Conservation (phyloP, 2,329 filamentous ascomycete species). For the Didymella arachidicola region DNA sequence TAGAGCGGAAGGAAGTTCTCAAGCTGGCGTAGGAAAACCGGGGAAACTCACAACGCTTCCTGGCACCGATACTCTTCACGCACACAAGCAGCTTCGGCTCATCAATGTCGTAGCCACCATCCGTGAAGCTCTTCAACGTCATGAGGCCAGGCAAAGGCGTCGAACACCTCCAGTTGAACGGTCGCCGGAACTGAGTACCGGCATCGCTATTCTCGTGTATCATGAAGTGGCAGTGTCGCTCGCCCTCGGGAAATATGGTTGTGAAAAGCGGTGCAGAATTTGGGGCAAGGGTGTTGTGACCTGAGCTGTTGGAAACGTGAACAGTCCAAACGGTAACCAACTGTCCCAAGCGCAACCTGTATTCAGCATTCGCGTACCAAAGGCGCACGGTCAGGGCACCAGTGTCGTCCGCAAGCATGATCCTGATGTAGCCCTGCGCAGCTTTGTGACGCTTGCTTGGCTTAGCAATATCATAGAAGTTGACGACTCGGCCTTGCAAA, state of each 20-base stretch:
- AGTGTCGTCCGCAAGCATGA: slow-evolving; percentile 65
- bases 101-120: slow-evolving; percentile 62
- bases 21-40: background rate
- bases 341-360: slow-evolving; percentile 60
- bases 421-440: slow-evolving; percentile 61
- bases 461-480: slow-evolving; percentile 58
- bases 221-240: slow-evolving; percentile 62
- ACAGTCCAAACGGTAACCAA: slow-evolving; percentile 65
- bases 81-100: slow-evolving; percentile 64
- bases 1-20: background rate
- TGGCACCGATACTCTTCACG: slow-evolving; percentile 64
- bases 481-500: slow-evolving; percentile 65
- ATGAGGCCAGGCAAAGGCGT: slow-evolving; percentile 59
- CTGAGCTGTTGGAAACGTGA: slow-evolving; percentile 59
- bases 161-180: slow-evolving; percentile 54
- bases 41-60: slow-evolving; percentile 54
- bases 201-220: slow-evolving; percentile 60
- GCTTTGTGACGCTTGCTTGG: slow-evolving; percentile 54
- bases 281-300: slow-evolving; percentile 52
- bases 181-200: slow-evolving; percentile 55
- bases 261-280: slow-evolving; percentile 60
- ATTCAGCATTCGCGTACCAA: slow-evolving; percentile 57
- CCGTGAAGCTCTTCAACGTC: slow-evolving; percentile 63
- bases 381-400: slow-evolving; percentile 64
- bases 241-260: slow-evolving; percentile 66